These are phyloP conservation scores for Aspergillus asperescens DNA, from an alignment of 495 filamentous ascomycete species.

Conservation along the genomic window DNA sequence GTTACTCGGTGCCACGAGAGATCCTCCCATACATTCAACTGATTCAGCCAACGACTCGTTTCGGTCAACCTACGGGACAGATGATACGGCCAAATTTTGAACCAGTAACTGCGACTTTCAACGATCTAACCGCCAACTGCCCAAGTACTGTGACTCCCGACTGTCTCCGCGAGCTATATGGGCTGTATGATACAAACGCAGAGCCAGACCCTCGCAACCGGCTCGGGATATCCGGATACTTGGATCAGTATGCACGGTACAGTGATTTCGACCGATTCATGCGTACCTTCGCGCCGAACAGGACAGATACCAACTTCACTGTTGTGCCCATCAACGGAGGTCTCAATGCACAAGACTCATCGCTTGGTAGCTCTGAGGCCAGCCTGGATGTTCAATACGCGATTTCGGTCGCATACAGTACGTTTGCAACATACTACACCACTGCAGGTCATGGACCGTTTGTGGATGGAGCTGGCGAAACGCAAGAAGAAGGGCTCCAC, in stretches of 20 bases:
- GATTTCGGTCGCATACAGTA: conserved; percentile 53
- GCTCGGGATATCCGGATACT: conserved; percentile 64
- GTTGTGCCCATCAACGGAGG: conserved; percentile 58
- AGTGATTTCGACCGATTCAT: conserved; percentile 53
- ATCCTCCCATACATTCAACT: conserved; percentile 44
- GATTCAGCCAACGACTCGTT: conserved; percentile 54
- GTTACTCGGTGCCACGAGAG: conserved; percentile 53
- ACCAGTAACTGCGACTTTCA: conserved; percentile 20
- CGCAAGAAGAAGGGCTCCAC: conserved; percentile 38
- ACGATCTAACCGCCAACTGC: conserved; percentile 37
- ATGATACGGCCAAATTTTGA: conserved; percentile 17
- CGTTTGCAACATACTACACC: conserved; percentile 56
- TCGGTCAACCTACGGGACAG: conserved; percentile 35
- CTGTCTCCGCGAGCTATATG: conserved; percentile 58
- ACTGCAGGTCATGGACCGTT: conserved; percentile 60
- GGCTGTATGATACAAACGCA: conserved; percentile 43
- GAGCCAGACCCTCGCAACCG: conserved; percentile 37
- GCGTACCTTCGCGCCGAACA: conserved; percentile 44
- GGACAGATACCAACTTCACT: conserved; percentile 54
- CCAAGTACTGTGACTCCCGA: conserved; percentile 48
- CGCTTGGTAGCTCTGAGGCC: conserved; percentile 48
- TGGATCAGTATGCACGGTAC: conserved; percentile 61
- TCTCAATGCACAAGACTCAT: conserved; percentile 44
- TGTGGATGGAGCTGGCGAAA: conserved; percentile 47
- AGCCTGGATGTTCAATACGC: conserved; percentile 71